Evolutionary conservation across 2,329 filamentous ascomycete species (phyloP).

Genomic region (Monosporascus sp.): DNA sequence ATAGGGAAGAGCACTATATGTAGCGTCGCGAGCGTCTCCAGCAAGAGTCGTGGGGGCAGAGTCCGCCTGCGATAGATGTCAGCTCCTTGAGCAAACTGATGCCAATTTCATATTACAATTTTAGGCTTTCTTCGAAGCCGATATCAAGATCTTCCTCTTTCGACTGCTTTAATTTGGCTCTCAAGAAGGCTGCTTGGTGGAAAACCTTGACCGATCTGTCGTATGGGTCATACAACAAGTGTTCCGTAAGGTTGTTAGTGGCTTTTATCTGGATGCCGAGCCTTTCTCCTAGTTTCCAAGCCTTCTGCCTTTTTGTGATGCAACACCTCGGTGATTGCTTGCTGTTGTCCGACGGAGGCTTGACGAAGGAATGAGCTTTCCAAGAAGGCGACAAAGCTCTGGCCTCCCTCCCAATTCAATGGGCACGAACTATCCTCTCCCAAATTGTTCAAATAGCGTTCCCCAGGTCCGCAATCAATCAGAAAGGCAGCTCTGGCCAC

Average conservation of each 20-base stretch:
- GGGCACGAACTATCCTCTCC: neutral
- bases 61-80: neutral
- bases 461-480: neutral
- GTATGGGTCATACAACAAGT: slow-evolving; percentile 2
- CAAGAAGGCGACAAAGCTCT: neutral
- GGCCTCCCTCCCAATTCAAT: neutral
- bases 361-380: neutral
- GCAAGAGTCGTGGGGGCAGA: slow-evolving; percentile 4
- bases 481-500: neutral
- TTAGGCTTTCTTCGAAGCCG: neutral
- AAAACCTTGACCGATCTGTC: slow-evolving; percentile 3
- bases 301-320: neutral
- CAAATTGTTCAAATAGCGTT: neutral
- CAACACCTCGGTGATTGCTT: neutral
- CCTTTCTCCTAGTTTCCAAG: slow-evolving; percentile 6
- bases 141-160: neutral
- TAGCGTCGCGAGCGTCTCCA: slow-evolving; percentile 5
- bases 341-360: neutral
- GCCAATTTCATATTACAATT: neutral
- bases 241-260: slow-evolving; percentile 6
- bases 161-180: neutral
- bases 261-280: slow-evolving; percentile 2
- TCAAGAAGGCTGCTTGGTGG: slow-evolving; percentile 6
- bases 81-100: neutral
- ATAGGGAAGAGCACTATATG: slow-evolving; percentile 6